These are phyloP conservation scores for Orbilia quercus DNA, from an alignment of 2,329 filamentous ascomycete genomes.

Conservation along the genomic window DNA sequence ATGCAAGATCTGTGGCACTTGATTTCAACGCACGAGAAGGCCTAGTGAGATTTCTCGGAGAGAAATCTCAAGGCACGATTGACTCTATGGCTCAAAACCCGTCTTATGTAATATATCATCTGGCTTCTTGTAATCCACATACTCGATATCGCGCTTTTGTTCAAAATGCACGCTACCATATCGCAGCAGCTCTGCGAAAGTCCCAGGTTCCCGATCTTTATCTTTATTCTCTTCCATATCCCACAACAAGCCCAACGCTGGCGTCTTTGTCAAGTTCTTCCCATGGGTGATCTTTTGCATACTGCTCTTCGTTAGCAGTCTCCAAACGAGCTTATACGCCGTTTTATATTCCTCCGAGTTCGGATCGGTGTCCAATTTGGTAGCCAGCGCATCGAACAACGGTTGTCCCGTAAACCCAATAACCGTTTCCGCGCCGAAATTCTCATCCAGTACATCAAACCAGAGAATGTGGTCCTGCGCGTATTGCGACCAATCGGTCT, in stretches of 20 bases:
- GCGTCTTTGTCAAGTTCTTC: conserved; percentile 59
- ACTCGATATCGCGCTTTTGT: conserved; percentile 62
- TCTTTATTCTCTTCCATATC: conserved; percentile 62
- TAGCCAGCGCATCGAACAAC: conserved; percentile 58
- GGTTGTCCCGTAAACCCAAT: conserved; percentile 52
- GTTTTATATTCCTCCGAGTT: conserved; percentile 57
- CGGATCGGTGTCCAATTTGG: conserved; percentile 57
- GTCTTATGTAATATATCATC: conserved; percentile 16
- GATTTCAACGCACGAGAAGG: no score
- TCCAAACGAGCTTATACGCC: conserved; percentile 60
- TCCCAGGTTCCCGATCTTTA: conserved; percentile 61
- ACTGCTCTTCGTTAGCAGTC: conserved; percentile 61
- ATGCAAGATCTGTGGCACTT: no score
- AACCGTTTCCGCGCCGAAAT: conserved; percentile 57
- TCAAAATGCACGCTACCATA: conserved; percentile 62
- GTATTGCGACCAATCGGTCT: conserved; percentile 62
- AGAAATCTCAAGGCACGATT: not conserved
- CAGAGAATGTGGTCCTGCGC: conserved; percentile 61
- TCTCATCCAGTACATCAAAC: conserved; percentile 61
- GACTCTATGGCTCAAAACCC: conserved; percentile 29
- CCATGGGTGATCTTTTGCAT: conserved; percentile 64
- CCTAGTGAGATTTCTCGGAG: not conserved
- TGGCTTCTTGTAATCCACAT: conserved; percentile 50
- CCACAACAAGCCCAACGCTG: conserved; percentile 60
- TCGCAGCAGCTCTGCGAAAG: conserved; percentile 63